Evolutionary conservation across 169 alveolate species (phyloP).

Genomic region (Ichthyophthirius multifiliis): DNA sequence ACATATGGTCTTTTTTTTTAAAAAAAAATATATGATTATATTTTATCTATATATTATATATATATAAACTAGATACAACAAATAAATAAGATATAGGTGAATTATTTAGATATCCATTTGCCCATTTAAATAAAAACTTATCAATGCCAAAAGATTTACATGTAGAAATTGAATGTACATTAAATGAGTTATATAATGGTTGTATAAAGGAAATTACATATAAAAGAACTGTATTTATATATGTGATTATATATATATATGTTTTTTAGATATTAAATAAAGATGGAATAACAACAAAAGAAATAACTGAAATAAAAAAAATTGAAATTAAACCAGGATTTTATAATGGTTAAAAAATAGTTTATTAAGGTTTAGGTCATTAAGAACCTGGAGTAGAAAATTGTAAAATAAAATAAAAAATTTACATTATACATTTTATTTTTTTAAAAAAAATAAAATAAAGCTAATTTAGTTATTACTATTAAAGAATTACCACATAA

Average conservation of each 20-base stretch:
- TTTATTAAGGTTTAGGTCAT: slow-evolving; percentile 22
- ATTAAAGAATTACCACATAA: slow-evolving; percentile 19
- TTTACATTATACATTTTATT: slow-evolving; percentile 10
- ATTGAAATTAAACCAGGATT: slow-evolving; percentile 68
- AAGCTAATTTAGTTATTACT: slow-evolving; percentile 15
- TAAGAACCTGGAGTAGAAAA: slow-evolving; percentile 22
- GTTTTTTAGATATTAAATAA: slow-evolving; percentile 5
- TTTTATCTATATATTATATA: background rate
- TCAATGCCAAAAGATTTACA: slow-evolving; percentile 42
- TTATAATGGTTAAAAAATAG: slow-evolving; percentile 42
- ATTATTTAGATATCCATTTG: slow-evolving; percentile 46
- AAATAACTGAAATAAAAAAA: slow-evolving; percentile 35
- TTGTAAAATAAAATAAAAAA: slow-evolving; percentile 23
- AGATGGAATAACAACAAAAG: slow-evolving; percentile 60
- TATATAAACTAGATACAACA: slow-evolving; percentile 27
- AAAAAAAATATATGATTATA: slow-evolving; percentile 14
- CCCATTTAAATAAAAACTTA: slow-evolving; percentile 28
- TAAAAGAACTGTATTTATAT: slow-evolving; percentile 38
- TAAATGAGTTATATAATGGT: slow-evolving; percentile 77
- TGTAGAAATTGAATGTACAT: slow-evolving; percentile 61
- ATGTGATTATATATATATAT: background rate
- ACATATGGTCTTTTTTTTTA: slow-evolving; percentile 28
- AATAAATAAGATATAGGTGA: slow-evolving; percentile 45
- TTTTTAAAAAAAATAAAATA: slow-evolving; percentile 14
- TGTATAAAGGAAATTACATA: slow-evolving; percentile 58